A percentile compares a stretch with the other conserved stretches of the same genome.
Conservation (phyloP, 805 yeast genomes). For the Lachancea sp. region DNA sequence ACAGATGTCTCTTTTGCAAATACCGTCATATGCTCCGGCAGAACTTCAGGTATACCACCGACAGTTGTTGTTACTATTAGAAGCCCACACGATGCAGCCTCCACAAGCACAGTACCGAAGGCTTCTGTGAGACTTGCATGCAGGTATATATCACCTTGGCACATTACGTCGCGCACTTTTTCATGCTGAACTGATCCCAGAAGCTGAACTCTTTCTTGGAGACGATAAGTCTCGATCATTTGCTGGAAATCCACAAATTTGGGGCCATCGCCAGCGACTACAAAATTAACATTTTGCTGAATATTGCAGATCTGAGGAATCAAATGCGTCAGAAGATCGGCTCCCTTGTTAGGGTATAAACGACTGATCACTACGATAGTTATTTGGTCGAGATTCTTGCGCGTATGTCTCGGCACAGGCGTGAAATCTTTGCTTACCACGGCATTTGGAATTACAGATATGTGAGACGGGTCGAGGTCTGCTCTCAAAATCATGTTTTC, state of each 20-base stretch:
- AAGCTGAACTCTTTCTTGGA: slow-evolving; percentile 82
- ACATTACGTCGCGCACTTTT: slow-evolving; percentile 87
- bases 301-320: slow-evolving; percentile 74
- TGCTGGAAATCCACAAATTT: slow-evolving; percentile 89
- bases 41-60: slow-evolving; percentile 96
- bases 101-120: slow-evolving; percentile 93
- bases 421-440: slow-evolving; percentile 75
- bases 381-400: slow-evolving; percentile 38
- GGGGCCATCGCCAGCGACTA: slow-evolving; percentile 97
- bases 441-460: slow-evolving; percentile 94
- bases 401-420: slow-evolving; percentile 32
- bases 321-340: slow-evolving; percentile 75
- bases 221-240: slow-evolving; percentile 77
- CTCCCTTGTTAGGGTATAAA: slow-evolving; percentile 93
- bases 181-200: slow-evolving; percentile 89
- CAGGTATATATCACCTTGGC: slow-evolving; percentile 84
- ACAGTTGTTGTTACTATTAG: slow-evolving; percentile 91
- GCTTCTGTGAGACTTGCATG: slow-evolving; percentile 96
- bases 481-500: slow-evolving; percentile 92
- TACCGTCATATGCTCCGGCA: slow-evolving; percentile 88
- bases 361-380: slow-evolving; percentile 89
- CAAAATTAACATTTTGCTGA: slow-evolving; percentile 60
- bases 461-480: slow-evolving; percentile 64
- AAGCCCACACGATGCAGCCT: slow-evolving; percentile 94
- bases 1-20: slow-evolving; percentile 81